A percentile compares a stretch with the other conserved stretches of the same genome.
Evolutionary conservation across 1,284 basidiomycete species (phyloP).

Genomic region (Melampsora abietis-canadensis): DNA sequence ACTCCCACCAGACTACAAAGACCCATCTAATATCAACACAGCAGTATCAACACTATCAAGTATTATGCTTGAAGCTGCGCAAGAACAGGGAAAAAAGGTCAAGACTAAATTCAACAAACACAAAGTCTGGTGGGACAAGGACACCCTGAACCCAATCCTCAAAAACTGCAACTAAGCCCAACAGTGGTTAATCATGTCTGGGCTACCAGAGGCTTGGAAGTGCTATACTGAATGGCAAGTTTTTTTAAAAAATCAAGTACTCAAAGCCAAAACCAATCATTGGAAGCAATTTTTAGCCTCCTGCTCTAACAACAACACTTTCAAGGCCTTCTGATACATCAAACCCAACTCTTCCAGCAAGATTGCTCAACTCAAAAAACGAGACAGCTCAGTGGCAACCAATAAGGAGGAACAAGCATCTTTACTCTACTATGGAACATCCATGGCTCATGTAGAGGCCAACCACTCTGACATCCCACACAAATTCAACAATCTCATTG

Average conservation of each 20-base stretch:
- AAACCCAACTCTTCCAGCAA: background rate
- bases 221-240: constrained; percentile 7
- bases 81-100: background rate
- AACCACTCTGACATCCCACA: background rate
- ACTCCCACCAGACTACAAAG: background rate
- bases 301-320: background rate
- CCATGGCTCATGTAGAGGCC: background rate
- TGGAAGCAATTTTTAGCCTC: background rate
- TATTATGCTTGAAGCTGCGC: background rate
- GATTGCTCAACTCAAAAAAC: background rate
- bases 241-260: background rate
- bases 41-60: background rate
- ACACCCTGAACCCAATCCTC: background rate
- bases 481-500: too few species aligned
- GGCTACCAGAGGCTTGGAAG: background rate
- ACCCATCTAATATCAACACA: background rate
- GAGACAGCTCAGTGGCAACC: background rate
- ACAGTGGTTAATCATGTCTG: background rate
- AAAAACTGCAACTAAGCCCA: background rate
- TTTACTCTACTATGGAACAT: constrained; percentile 3
- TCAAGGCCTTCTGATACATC: constrained; percentile 8
- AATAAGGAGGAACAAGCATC: background rate
- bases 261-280: background rate
- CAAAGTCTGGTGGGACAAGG: background rate
- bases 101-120: background rate